Evolutionary conservation across 441 rosid species (phyloP).

Genomic region (Populus hybrid): DNA sequence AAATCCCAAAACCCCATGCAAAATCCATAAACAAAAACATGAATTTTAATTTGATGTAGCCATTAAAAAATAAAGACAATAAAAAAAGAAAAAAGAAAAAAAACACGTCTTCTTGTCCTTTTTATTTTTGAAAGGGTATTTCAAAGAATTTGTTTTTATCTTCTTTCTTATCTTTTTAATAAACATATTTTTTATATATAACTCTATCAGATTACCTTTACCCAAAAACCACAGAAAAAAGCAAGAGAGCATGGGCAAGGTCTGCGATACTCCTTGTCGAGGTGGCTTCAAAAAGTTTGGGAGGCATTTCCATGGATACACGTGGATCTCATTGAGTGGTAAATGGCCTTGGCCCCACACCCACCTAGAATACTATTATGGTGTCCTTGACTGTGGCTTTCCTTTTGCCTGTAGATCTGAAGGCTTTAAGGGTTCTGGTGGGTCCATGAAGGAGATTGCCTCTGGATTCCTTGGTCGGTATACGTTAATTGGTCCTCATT

Average conservation of each 20-base stretch:
- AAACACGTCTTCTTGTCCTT: too few species aligned
- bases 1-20: too few species aligned
- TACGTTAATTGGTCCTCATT: neutral
- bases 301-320: neutral
- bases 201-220: too few species aligned
- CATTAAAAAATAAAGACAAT: too few species aligned
- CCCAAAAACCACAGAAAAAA: neutral
- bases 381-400: neutral
- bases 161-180: too few species aligned
- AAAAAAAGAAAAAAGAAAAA: too few species aligned
- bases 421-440: neutral
- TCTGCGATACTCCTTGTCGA: neutral
- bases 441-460: neutral
- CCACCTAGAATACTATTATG: neutral
- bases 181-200: too few species aligned
- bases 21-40: too few species aligned
- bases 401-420: neutral
- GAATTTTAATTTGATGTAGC: too few species aligned
- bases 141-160: too few species aligned
- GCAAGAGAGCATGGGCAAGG: neutral
- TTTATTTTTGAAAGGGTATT: too few species aligned
- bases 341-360: conserved; percentile 1
- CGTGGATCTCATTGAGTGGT: neutral
- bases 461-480: neutral
- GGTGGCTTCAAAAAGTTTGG: neutral